Base-by-base conservation (phyloP, 2,329 filamentous ascomycete genomes). In the Ophiostoma himal-ulmi region DNA sequence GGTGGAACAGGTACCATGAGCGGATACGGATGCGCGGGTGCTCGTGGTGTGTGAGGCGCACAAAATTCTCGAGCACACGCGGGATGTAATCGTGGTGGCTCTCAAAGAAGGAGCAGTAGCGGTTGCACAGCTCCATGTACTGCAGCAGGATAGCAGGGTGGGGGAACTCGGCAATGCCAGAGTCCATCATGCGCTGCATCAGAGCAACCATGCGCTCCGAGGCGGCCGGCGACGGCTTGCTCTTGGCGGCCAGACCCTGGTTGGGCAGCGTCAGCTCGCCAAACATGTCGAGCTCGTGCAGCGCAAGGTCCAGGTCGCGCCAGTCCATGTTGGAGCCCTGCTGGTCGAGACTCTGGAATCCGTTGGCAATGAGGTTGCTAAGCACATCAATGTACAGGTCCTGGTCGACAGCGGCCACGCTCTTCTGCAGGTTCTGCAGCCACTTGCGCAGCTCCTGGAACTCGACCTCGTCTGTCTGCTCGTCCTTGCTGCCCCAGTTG, bases 121-220 rank as follows among this genome's bases (percentile, higher is more conserved):
- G 90, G 70, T 97, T 94, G 78, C 94, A 97, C 48, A 97, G 96
- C 79, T 99, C 95, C 94, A 99, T 97, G 77, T 96, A 99, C 80
- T 97, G 93, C 30, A 99, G 84, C 73, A 97, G 88, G 68, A 97
- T 94, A 20, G 94, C 93, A 1, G 95, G 94, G 78, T 98, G 95
- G 20, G 90, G 88, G 79, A 94, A 96, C 62, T 86, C 90, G 71
- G 92, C 90, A 74, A 97, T 91, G 75, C 92, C 90, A 74, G 93
- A 96, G 78, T 95, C 90, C 70, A 98, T 91, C 92, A 99, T 94
- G 81, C 92, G 94, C 75, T 88, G 86, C 91, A 99, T 96, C 91
- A 99, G 96, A 72, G 89, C 89, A 71, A 94, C 87, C 71, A 99
- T 83, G 74, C 92, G 88, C 79, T 94, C 91, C 6, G 92, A 89